Percentiles rank a stretch among this genome's conserved stretches.
These are phyloP conservation scores for Fomes fomentarius DNA, from an alignment of 1,284 basidiomycete species.

Conservation along the genomic window DNA sequence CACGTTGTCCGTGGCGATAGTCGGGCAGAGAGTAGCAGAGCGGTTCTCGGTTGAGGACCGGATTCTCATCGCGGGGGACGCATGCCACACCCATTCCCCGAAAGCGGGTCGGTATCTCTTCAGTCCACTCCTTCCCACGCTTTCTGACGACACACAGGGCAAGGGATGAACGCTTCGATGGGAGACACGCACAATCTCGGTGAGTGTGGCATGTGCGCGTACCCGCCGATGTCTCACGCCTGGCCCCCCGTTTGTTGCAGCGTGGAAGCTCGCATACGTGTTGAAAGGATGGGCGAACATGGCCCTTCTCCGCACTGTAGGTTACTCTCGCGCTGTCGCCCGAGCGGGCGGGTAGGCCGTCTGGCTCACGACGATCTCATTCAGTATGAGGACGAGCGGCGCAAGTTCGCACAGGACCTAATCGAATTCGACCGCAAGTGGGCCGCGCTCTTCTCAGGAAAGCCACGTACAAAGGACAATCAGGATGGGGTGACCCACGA, in stretches of 20 bases:
- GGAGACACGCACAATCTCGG: constrained; percentile 78
- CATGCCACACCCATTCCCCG: constrained; percentile 85
- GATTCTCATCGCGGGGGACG: constrained; percentile 82
- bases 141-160: background rate
- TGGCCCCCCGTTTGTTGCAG: constrained; percentile 36
- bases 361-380: background rate
- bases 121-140: background rate
- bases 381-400: constrained; percentile 52
- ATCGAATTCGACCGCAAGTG: constrained; percentile 83
- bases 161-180: constrained; percentile 4
- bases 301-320: constrained; percentile 71
- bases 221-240: background rate
- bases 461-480: constrained; percentile 60
- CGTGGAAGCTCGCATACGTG: constrained; percentile 80
- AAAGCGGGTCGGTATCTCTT: constrained; percentile 44
- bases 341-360: background rate
- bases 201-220: constrained; percentile 27
- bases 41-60: constrained; percentile 70
- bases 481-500: constrained; percentile 68
- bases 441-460: constrained; percentile 76
- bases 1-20: constrained; percentile 21
- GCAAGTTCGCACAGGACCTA: constrained; percentile 78
- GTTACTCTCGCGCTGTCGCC: constrained; percentile 27
- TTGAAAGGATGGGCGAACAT: constrained; percentile 70
- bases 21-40: constrained; percentile 80